Conservation (phyloP, 2,329 filamentous ascomycete genomes). For the Xylaria sp. region DNA sequence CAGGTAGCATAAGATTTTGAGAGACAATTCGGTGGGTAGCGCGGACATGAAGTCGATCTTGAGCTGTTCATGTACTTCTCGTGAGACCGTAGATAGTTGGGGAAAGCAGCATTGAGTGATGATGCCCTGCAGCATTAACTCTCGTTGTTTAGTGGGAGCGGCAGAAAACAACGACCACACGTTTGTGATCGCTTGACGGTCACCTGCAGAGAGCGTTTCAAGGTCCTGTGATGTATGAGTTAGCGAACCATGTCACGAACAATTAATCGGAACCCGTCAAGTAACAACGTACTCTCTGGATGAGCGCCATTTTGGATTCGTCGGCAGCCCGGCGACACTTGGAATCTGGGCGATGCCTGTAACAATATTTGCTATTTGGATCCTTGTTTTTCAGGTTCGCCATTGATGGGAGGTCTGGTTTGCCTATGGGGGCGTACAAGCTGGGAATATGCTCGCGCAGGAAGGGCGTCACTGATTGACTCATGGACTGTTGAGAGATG, state of each 20-base stretch:
- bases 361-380: constrained; percentile 91
- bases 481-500: constrained; percentile 74
- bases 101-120: constrained; percentile 98
- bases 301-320: constrained; percentile 93
- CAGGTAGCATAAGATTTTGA: constrained; percentile 91
- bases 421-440: constrained; percentile 84
- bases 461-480: constrained; percentile 86
- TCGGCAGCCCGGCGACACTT: constrained; percentile 94
- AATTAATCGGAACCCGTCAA: background rate
- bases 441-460: constrained; percentile 90
- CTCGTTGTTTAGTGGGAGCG: constrained; percentile 90
- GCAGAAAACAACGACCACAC: constrained; percentile 99
- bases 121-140: constrained; percentile 96
- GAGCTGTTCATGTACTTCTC: constrained; percentile 91
- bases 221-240: constrained; percentile 69
- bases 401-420: constrained; percentile 59
- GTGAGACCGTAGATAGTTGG: constrained; percentile 91
- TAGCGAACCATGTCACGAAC: background rate
- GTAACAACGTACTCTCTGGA: constrained; percentile 78
- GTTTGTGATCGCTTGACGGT: constrained; percentile 95
- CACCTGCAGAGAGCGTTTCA: constrained; percentile 80
- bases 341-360: constrained; percentile 91
- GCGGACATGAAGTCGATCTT: constrained; percentile 96
- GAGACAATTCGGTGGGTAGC: constrained; percentile 88
- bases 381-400: constrained; percentile 58